Base-by-base conservation (phyloP, 1,284 basidiomycete species). In the Ceratobasidium sp. region DNA sequence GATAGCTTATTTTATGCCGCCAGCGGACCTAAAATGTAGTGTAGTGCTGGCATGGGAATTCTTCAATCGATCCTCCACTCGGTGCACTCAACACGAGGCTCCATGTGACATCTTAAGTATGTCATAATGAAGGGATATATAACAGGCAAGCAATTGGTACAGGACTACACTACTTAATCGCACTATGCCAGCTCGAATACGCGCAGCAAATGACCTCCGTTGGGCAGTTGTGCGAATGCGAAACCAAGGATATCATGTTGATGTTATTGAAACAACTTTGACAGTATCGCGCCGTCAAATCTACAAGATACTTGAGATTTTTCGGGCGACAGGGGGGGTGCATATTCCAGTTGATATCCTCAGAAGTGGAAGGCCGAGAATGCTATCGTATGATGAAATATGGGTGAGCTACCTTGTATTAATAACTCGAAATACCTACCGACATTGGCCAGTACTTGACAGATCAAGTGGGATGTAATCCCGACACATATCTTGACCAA, bases 401-500 rank as follows among this genome's bases (percentile, higher is more conserved):
- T 27, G 47, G 22, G 59, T 62, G 6, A 62, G 59, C 24, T 7
- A 27, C 29, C n/a, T n/a, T n/a, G n/a, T n/a, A n/a, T n/a, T n/a
- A n/a, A n/a, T n/a, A n/a, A n/a, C n/a, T n/a, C n/a, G n/a, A n/a
- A n/a, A n/a, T 17, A 17, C 24, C 50, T 24, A 17, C 50, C 19
- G 15, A 51, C 19, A 5, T 41, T 4, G 36, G 36, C 11, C 11
- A 41, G 36, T 41, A 41, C 11, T 41, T 41, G 36, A 41, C 36
- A 41, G 36, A 41, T 11, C 36, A 41, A 41, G 36, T 41, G 4
- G 36, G 36, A 5, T 41, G 36, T 11, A 9, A 65, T 19, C 27
- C 50, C 45, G 73, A 77, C 48, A 8, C 62, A 9, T 78, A 78
- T 50, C 56, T 78, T 14, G 69, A 78, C 48, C 65, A 77, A 51